phyloP scores from a whole-genome alignment of 805 yeast species.

The Hanseniaspora nectarophila region DNA sequence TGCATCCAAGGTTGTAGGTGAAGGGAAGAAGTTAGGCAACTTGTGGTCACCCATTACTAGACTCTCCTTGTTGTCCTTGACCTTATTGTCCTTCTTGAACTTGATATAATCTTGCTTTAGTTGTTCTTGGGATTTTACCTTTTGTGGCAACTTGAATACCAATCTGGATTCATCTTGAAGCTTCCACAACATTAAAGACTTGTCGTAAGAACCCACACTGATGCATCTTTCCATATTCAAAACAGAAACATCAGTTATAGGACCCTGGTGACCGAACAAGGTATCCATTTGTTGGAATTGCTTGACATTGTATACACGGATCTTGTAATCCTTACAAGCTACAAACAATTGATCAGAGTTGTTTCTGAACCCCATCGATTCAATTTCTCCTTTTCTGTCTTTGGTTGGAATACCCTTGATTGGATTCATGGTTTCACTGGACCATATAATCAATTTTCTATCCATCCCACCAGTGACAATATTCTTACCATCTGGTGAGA shows the following conservation, averaged over 20 bases:
- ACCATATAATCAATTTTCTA: conserved; percentile 73
- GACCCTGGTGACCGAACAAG: conserved; percentile 90
- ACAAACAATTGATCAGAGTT: conserved; percentile 78
- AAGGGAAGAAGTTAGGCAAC: conserved; percentile 23
- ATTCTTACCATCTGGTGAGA: conserved; percentile 73
- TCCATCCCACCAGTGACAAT: conserved; percentile 89
- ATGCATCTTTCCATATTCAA: conserved; percentile 82
- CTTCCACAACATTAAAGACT: conserved; percentile 93
- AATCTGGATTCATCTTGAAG: conserved; percentile 88
- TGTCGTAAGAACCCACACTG: conserved; percentile 88
- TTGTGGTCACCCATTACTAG: neutral
- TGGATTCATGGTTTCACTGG: conserved; percentile 63
- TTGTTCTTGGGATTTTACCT: conserved; percentile 42
- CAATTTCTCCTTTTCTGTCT: conserved; percentile 58
- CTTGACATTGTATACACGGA: conserved; percentile 73
- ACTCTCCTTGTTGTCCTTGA: conserved; percentile 18
- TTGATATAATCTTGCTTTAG: conserved; percentile 30
- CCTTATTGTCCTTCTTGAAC: conserved; percentile 22
- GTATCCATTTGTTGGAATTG: conserved; percentile 85
- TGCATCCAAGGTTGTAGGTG: conserved; percentile 64
- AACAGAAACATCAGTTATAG: conserved; percentile 69
- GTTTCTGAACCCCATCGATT: conserved; percentile 65
- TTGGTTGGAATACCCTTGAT: conserved; percentile 66
- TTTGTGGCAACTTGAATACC: conserved; percentile 60
- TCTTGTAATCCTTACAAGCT: conserved; percentile 82